Evolutionary conservation across 2,329 filamentous ascomycete species (phyloP), one percentile per base, ranked within the genome.

Genomic region (Delphinella strobiligena): DNA sequence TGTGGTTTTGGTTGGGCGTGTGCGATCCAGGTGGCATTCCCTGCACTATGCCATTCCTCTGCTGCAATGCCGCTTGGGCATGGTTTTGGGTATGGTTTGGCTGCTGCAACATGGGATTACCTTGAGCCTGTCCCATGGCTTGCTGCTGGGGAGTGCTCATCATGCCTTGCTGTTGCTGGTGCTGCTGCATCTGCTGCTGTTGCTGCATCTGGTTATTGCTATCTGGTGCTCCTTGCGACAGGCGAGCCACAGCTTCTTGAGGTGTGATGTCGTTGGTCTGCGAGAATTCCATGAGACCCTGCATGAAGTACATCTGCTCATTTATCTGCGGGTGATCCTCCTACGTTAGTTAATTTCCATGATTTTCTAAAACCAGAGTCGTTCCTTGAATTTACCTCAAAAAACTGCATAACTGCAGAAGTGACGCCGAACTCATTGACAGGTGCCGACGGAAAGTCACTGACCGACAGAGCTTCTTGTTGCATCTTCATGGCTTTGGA

Each of bases 271-370:
- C 62, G 47, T 74, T 64, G 36, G 68, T 62, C 41, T 72, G 66
- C 17, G 71, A 71, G 47, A 69, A 74, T 36, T 66, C 63, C 60
- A 79, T 76, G 24, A 80, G 57, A 43, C 69, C 65, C 42, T 69
- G 69, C 77, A 81, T 80, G 47, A 72, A 66, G 39, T 72, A 75
- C 54, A 80, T 71, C 19, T 75, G 78, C 56, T 81, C 78, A 43
- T 72, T 73, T 45, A 79, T 68, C 75, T 80, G 34, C 27, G n/a
- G n/a, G n/a, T n/a, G n/a, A n/a, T n/a, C n/a, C n/a, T 19, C 36
- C 35, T 27, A 37, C 24, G 45, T 47, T 35, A 47, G 45, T 39
- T 39, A 24, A 43, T 24, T 22, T 43, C 35, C 19, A 7, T 27
- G n/a, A 7, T 27, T 12, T 39, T 31, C 24, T 34, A 38, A 15